Conservation (phyloP, 2,329 filamentous ascomycete genomes). For the Onygenales sp. region DNA sequence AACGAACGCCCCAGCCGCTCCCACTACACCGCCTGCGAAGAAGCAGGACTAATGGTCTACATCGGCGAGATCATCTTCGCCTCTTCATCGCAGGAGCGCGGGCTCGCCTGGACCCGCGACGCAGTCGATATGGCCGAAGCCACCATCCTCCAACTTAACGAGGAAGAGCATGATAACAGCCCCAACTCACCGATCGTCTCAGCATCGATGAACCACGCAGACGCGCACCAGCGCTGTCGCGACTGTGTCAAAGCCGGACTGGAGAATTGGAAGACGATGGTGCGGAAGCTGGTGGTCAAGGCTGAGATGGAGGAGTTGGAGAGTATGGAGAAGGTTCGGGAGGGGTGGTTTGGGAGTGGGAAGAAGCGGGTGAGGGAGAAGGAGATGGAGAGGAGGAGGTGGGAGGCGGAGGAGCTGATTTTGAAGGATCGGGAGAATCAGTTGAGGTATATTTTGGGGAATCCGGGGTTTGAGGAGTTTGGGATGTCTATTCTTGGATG, state of each 20-base stretch:
- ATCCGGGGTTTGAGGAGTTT: slow-evolving; percentile 3
- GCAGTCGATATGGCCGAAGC: slow-evolving; percentile 73
- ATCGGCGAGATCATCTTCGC: slow-evolving; percentile 90
- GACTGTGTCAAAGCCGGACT: slow-evolving; percentile 70
- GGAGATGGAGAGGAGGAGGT: slow-evolving; percentile 22
- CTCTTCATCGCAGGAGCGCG: slow-evolving; percentile 55
- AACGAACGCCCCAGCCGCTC: slow-evolving; percentile 57
- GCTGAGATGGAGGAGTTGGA: slow-evolving; percentile 28
- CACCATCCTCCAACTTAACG: slow-evolving; percentile 35
- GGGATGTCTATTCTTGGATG: slow-evolving; percentile 2
- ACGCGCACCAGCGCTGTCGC: slow-evolving; percentile 54
- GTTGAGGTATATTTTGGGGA: slow-evolving; percentile 11
- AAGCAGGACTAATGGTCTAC: slow-evolving; percentile 77
- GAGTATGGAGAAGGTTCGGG: slow-evolving; percentile 22
- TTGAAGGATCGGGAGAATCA: slow-evolving; percentile 25
- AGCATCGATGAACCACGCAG: slow-evolving; percentile 16
- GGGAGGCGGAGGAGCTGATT: slow-evolving; percentile 32
- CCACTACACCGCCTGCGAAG: slow-evolving; percentile 62
- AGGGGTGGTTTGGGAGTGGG: slow-evolving; percentile 25
- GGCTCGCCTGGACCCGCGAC: slow-evolving; percentile 81
- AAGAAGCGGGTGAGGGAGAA: slow-evolving; percentile 20
- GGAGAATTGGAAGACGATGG: slow-evolving; percentile 76
- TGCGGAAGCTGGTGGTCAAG: slow-evolving; percentile 49
- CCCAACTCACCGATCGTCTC: not conserved
- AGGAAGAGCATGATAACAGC: slow-evolving; percentile 16